Evolutionary conservation across 2,329 filamentous ascomycete genomes (phyloP), one percentile per base, ranked within the genome.

Genomic region (Sphaerostilbella broomeana): DNA sequence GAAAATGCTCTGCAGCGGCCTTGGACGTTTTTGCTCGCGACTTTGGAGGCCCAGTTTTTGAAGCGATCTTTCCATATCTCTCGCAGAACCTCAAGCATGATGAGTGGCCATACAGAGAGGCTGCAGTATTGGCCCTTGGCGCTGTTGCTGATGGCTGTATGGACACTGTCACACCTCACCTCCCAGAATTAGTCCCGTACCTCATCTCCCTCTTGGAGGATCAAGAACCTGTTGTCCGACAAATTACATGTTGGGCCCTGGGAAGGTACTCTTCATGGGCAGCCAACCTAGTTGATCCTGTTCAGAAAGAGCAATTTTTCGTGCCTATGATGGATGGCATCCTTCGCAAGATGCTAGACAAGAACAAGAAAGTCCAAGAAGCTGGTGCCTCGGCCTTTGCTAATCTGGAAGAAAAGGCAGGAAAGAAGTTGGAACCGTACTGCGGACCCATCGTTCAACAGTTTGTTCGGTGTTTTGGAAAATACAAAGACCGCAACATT

Each of bases 401-500:
- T 4, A 94, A 90, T 54, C 73, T 98, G 7, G 92, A 97, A 61
- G 92, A 97, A 60, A 94, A 94, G 61, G 86, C 92, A 0, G 86
- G 86, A 43, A 79, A 79, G 47, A 75, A 81, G 45, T 67, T 98
- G 28, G 79, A 82, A 47, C 86, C 86, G 0, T 98, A 95, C 64
- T 89, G 86, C 53, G 75, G 82, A 19, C 86, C 89, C 18, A 97
- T 98, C 53, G 78, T 97, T 38, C 82, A 81, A 46, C 92, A 97
- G 59, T 97, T 90, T 55, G 88, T 95, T 37, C 73, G 76, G 45
- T 98, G 92, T 62, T 98, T 98, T 63, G 76, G 72, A 38, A 88
- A 85, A 63, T 98, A 97, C 77, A 97, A 98, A 72, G 90, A 97
- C 63, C 83, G 87, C 55, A 98, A 98, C 67, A 95, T 97, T 79